Evolutionary conservation across 805 yeast genomes (phyloP).

Genomic region (Zygosaccharomyces bisporus): DNA sequence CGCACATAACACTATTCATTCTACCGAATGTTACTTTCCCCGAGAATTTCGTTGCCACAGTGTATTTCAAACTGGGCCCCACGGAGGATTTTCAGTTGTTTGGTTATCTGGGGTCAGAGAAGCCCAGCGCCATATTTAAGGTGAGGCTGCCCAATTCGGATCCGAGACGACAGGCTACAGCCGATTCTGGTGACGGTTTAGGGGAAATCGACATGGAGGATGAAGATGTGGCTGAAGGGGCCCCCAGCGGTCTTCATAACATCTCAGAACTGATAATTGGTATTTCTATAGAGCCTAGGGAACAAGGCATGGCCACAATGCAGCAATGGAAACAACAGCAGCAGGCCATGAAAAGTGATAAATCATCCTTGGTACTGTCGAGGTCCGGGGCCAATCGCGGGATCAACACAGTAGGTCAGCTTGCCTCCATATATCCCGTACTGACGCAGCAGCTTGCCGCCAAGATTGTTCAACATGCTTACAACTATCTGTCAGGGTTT

Average conservation of each 20-base stretch:
- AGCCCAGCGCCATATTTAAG: constrained; percentile 90
- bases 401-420: constrained; percentile 30
- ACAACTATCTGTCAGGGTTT: constrained; percentile 86
- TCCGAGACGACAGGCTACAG: not conserved
- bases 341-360: constrained; percentile 12
- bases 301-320: constrained; percentile 58
- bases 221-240: constrained; percentile 37
- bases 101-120: constrained; percentile 57
- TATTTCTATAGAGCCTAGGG: constrained; percentile 81
- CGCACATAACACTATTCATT: constrained; percentile 79
- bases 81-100: constrained; percentile 55
- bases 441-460: constrained; percentile 67
- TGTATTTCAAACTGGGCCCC: constrained; percentile 79
- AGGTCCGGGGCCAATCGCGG: constrained; percentile 24
- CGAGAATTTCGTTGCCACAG: constrained; percentile 70
- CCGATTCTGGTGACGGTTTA: constrained; percentile 38
- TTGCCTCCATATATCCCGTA: constrained; percentile 38
- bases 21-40: constrained; percentile 79
- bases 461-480: constrained; percentile 87
- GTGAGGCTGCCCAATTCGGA: constrained; percentile 44
- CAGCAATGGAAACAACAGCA: constrained; percentile 39
- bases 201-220: constrained; percentile 59
- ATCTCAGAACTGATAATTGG: constrained; percentile 56
- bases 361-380: constrained; percentile 34
- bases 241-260: constrained; percentile 26